Base-by-base conservation (phyloP, 2,329 filamentous ascomycete species). In the Chaetothyriales sp. region DNA sequence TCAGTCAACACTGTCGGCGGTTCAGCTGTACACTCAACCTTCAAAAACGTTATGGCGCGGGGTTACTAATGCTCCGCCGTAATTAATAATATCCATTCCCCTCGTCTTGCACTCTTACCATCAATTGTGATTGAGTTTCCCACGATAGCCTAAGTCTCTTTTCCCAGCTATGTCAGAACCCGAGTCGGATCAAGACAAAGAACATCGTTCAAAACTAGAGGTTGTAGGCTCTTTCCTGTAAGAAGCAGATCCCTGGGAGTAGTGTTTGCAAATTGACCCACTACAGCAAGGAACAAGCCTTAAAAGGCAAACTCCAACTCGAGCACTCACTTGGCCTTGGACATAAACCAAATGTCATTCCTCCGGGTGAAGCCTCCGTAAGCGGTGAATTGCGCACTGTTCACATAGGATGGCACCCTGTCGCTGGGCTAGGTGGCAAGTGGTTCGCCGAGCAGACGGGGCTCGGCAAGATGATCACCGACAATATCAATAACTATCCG, bases 241-340 rank as follows among this genome's bases (percentile, higher is more conserved):
- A 47, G 46, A 29, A 47, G 9, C 19, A 18, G 18, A 9, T 13
- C 29, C 18, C 8, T 19, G 9, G n/a, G 22, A 28, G 8, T 19
- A 46, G 44, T n/a, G 10, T 47, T 33, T 29, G 19, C 18, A 18
- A 10, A 9, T 47, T 33, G 28, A 47, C 46, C 18, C 46, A 4
- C 85, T 1, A 57, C 33, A 49, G 51, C 43, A 43, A 53, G 28
- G 51, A 47, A 25, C 25, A 50, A 29, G 43, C 37, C 7, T 25
- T 51, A 6, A 53, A 53, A 20, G 51, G 51, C 51, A 53, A 53
- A 47, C 47, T 53, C 15, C 25, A 43, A 15, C 8, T 53, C 29
- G 18, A 53, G 44, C 51, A 53, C 22, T 50, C 51, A 18, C 2
- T 50, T 18, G 51, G 51, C 15, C 51, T 53, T 15, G 51, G 51